Base-by-base conservation (phyloP, 2,329 filamentous ascomycete genomes). In the Pseudogymnoascus sp. region DNA sequence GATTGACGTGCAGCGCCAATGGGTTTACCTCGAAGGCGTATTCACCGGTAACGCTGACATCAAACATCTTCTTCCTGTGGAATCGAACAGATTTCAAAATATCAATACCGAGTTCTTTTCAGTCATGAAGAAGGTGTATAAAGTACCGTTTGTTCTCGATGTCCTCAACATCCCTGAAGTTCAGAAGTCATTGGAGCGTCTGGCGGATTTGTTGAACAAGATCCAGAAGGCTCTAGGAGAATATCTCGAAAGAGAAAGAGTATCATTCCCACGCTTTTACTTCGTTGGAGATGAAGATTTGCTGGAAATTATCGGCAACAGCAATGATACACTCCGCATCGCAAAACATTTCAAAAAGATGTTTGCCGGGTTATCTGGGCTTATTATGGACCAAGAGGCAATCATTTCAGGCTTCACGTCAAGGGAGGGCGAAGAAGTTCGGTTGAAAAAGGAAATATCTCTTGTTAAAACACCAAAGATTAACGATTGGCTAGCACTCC, bases 271-370 rank as follows among this genome's bases (percentile, higher is more conserved):
- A 45, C 86, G 94, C 61, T 99, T 99, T 78, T 99, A 99, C 77
- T 99, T 99, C 68, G 95, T 99, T 60, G 94, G 94, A 72, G 95
- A 99, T 69, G 95, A 99, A 71, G 94, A 99, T 74, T 77, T 99
- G 61, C 80, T 99, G 21, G 94, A 99, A 73, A 99, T 99, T 75
- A 99, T 99, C 65, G 94, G 94, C 71, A 99, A 99, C 73, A 97
- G 92, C 76, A 96, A 96, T 69, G 94, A 99, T 70, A 96, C 92
- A 8, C 77, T 94, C 62, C 91, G 94, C 59, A 95, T 99, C 66
- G 90, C 94, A 38, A 99, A 99, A 73, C 95, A 99, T 76, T 91
- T 99, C 78, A 92, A 95, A 73, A 99, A 99, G 79, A 99, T 99
- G 94, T 99, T 99, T 78, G 94, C 95, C 64, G 94, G 94, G 63